Evolutionary conservation across 371 early-diverging fungal species (phyloP), one percentile per base, ranked within the genome.

Genomic region (Apophysomyces trapeziformis): DNA sequence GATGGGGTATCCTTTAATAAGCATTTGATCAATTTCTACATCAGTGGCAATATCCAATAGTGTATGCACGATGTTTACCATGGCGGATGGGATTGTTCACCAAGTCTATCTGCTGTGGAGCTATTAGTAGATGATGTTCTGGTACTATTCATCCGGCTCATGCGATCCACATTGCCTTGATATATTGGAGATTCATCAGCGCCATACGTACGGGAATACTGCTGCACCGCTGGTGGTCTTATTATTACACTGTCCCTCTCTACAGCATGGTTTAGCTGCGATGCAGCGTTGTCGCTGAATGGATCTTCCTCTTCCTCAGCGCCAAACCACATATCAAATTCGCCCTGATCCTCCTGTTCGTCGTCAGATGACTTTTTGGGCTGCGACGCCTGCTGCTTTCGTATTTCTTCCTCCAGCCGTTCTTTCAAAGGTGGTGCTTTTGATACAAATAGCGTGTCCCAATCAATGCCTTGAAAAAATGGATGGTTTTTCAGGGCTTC

Each of bases 391-490:
- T 39, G 58, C n/a, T 65, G 61, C 38, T 66, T 69, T 37, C 74
- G 74, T 46, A 79, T 61, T 18, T 83, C 81, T 7, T 70, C 75
- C 7, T 69, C 78, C n/a, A 76, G 38, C 36, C 66, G 72, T 58
- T 67, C 79, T 66, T 56, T 71, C 47, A 72, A 61, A 18, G 77
- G 70, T 60, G 76, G 77, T 60, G 82, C 78, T 32, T 62, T 73
- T 41, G 61, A 72, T 61, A 73, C 70, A 74, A 75, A 85, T 21
- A 95, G 58, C 12, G 74, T 64, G 0, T 83, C 76, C 96, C 97
- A 99, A 38, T 93, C 85, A 7, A 98, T 83, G 18, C 90, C 95
- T 0, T 84, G 75, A 73, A 99, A 99, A 69, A 96, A 99, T 6
- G 90, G 78, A 72, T 99, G 99, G 5, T 65, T 63, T 70, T 95